Evolutionary conservation across 2,329 filamentous ascomycete genomes (phyloP), one percentile per base, ranked within the genome.

Genomic region (Aureobasidium sp.): DNA sequence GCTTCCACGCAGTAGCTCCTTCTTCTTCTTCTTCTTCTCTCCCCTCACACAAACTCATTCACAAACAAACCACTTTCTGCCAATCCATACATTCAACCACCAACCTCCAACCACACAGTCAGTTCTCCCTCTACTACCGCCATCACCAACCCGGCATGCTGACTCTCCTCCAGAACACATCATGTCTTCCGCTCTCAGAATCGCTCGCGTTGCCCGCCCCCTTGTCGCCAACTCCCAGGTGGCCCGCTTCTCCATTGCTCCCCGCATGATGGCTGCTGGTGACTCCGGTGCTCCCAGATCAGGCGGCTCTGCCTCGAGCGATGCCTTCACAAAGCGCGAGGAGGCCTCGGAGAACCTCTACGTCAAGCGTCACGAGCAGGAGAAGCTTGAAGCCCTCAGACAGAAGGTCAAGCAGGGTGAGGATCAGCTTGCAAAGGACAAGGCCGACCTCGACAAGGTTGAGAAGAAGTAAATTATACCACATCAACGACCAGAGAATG

Each of bases 291-390:
- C 70, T 24, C 72, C 75, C 19, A 71, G 78, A 65, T 67, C 76
- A 15, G 74, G 72, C 37, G 78, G 78, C 47, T 60, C 66, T 39
- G 72, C 72, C 8, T 66, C 69, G 67, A 96, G 93, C 69, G 93
- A 99, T 74, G 85, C 90, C 62, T 99, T 97, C 84, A 90, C 87
- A 79, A 88, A 88, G 79, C 91, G 94, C 70, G 94, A 99, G 79
- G 84, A 87, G 74, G 93, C 93, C 68, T 82, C 80, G 73, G 94
- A 97, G 80, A 87, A 91, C 75, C 84, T 85, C 69, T 90, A 89
- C 78, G 91, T 99, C 78, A 85, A 85, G 71, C 81, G 89, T 79
- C 89, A 91, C 73, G 94, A 97, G 84, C 85, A 86, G 79, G 86
- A 92, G 80, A 97, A 96, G 90, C 69, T 74, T 24, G 70, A 69